phyloP scores from a whole-genome alignment of 2,329 filamentous ascomycete species.

The Fusarium duplospermum region DNA sequence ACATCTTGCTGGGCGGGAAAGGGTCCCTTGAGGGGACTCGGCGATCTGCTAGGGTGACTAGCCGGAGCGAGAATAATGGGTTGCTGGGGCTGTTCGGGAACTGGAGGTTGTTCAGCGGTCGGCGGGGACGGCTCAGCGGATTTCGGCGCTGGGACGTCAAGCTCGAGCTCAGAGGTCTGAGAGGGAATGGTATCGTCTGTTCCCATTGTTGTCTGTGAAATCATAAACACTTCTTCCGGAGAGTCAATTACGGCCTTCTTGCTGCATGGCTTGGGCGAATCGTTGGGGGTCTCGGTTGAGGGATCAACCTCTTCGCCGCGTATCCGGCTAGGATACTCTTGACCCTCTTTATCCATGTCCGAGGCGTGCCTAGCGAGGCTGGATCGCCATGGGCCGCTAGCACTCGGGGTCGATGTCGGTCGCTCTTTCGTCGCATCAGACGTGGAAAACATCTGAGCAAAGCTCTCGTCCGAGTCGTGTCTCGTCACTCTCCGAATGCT shows the following conservation, averaged over 20 bases:
- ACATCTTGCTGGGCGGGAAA: constrained; percentile 52
- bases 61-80: constrained; percentile 26
- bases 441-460: constrained; percentile 68
- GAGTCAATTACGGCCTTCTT: constrained; percentile 43
- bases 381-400: constrained; percentile 40
- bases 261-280: constrained; percentile 8
- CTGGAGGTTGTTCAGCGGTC: neutral
- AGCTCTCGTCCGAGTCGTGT: constrained; percentile 70
- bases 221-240: constrained; percentile 55
- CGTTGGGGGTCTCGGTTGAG: constrained; percentile 22
- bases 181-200: constrained; percentile 50
- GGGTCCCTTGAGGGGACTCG: constrained; percentile 43
- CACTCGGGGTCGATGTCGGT: constrained; percentile 24
- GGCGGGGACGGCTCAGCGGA: constrained; percentile 11
- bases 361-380: constrained; percentile 45
- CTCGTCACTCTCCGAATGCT: constrained; percentile 48
- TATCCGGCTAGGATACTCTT: constrained; percentile 59
- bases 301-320: constrained; percentile 54
- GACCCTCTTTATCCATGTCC: constrained; percentile 45
- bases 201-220: constrained; percentile 59
- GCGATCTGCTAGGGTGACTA: constrained; percentile 26
- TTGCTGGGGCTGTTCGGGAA: constrained; percentile 7
- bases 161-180: constrained; percentile 47
- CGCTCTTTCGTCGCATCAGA: constrained; percentile 58
- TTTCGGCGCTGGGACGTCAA: constrained; percentile 22